A percentile compares a stretch with the other conserved stretches of the same genome.
phyloP scores from a whole-genome alignment of 2,329 filamentous ascomycete genomes.

The Colletotrichum siamense region DNA sequence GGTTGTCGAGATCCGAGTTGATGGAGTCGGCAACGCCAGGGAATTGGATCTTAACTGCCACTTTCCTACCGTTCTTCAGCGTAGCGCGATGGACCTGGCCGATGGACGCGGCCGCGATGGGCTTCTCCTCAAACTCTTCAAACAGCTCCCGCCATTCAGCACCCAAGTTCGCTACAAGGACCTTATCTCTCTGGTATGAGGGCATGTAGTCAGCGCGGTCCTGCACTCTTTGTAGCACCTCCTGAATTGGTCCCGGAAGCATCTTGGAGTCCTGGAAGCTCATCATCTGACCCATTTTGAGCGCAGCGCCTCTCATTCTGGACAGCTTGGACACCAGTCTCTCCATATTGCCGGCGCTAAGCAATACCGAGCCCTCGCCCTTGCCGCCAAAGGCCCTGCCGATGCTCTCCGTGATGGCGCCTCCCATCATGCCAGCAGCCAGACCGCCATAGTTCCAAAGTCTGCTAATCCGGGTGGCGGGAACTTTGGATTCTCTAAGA shows the following conservation, averaged over 20 bases:
- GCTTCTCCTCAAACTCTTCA: constrained; percentile 83
- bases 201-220: constrained; percentile 99
- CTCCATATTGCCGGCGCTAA: constrained; percentile 91
- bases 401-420: constrained; percentile 84
- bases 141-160: constrained; percentile 85
- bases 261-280: constrained; percentile 98
- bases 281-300: constrained; percentile 98
- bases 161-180: constrained; percentile 80
- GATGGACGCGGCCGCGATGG: constrained; percentile 94
- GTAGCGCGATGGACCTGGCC: constrained; percentile 92
- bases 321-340: constrained; percentile 91
- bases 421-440: constrained; percentile 93
- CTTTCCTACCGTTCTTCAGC: constrained; percentile 74
- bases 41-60: constrained; percentile 97
- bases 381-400: constrained; percentile 78
- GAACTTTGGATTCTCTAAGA: constrained; percentile 88
- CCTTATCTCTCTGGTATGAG: constrained; percentile 85
- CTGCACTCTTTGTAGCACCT: constrained; percentile 92
- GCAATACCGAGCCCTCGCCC: constrained; percentile 76
- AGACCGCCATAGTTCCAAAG: constrained; percentile 96
- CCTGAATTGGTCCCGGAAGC: constrained; percentile 84
- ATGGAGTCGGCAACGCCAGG: constrained; percentile 96
- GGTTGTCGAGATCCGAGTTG: constrained; percentile 93
- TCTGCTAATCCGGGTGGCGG: constrained; percentile 83
- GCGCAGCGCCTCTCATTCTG: constrained; percentile 93